These are phyloP conservation scores for Arthrinium phaeospermum DNA, from an alignment of 2,329 filamentous ascomycete species.

Conservation along the genomic window DNA sequence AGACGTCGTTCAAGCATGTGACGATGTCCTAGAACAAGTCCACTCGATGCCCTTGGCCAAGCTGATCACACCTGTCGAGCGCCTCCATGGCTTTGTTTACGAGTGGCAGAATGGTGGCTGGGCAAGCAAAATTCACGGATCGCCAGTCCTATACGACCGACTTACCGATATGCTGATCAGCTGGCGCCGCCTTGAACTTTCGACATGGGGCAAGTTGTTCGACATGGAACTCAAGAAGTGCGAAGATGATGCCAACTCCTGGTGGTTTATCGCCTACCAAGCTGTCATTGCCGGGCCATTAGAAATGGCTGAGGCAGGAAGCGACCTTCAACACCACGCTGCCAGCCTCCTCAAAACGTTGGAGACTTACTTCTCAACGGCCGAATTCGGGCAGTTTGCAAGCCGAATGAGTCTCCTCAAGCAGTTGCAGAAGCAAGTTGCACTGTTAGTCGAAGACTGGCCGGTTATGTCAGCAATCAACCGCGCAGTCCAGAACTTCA, in stretches of 20 bases:
- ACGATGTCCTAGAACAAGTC: constrained; percentile 75
- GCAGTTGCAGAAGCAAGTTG: constrained; percentile 69
- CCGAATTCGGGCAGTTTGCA: constrained; percentile 81
- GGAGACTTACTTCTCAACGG: constrained; percentile 77
- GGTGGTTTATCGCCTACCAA: constrained; percentile 98
- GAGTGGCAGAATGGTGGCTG: constrained; percentile 92
- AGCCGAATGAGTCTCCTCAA: constrained; percentile 74
- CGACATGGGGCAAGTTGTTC: constrained; percentile 89
- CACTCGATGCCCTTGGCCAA: constrained; percentile 86
- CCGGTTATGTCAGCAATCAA: constrained; percentile 63
- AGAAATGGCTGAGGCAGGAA: constrained; percentile 63
- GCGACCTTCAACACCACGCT: constrained; percentile 67
- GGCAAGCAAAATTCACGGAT: constrained; percentile 80
- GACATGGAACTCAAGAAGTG: constrained; percentile 82
- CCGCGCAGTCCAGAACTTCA: constrained; percentile 75
- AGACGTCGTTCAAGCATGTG: constrained; percentile 78
- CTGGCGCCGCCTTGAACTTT: constrained; percentile 90
- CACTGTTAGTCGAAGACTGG: constrained; percentile 64
- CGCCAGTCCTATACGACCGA: constrained; percentile 72
- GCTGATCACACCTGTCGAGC: constrained; percentile 85
- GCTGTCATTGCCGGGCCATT: constrained; percentile 80
- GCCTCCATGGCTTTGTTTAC: constrained; percentile 82
- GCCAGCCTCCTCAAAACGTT: constrained; percentile 76
- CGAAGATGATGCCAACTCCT: constrained; percentile 78
- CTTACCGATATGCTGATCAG: constrained; percentile 81